These are phyloP conservation scores for Balansia obtecta DNA, from an alignment of 2,329 filamentous ascomycete genomes.

Conservation along the genomic window DNA sequence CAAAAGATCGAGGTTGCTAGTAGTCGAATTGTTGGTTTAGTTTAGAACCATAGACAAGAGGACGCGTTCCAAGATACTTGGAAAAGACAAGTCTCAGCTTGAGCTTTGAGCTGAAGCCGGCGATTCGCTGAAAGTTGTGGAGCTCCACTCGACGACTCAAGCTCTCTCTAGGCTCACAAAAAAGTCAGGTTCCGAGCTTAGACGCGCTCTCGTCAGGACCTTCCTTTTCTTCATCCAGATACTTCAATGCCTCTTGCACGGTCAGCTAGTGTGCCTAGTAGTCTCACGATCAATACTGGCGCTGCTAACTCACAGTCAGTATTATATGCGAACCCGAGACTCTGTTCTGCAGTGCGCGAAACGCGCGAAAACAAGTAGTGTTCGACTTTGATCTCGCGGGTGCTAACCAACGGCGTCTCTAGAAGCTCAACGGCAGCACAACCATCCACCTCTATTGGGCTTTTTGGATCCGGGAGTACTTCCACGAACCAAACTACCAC, in stretches of 20 bases:
- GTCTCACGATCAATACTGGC: slow-evolving; percentile 51
- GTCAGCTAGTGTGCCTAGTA: slow-evolving; percentile 47
- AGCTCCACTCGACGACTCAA: not conserved
- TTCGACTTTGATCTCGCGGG: not conserved
- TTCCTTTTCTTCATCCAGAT: slow-evolving; percentile 3
- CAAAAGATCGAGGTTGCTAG: not conserved
- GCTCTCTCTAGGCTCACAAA: slow-evolving; percentile 1
- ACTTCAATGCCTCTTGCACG: slow-evolving; percentile 36
- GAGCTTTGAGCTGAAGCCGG: slow-evolving; percentile 13
- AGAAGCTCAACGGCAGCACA: slow-evolving; percentile 18
- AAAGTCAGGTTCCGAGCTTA: slow-evolving; percentile 4
- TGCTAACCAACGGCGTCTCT: slow-evolving; percentile 1
- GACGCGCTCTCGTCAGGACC: not conserved
- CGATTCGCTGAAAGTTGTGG: slow-evolving; percentile 16
- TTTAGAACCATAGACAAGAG: not conserved
- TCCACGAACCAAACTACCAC: slow-evolving; percentile 16
- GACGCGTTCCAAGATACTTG: not conserved
- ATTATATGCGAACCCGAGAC: not conserved
- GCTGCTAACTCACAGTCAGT: slow-evolving; percentile 39
- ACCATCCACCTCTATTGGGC: slow-evolving; percentile 21
- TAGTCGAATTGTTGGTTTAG: not conserved
- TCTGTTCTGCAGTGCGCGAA: not conserved
- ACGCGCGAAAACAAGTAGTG: not conserved
- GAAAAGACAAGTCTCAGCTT: not conserved
- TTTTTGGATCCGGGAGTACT: slow-evolving; percentile 23